Conservation (phyloP, 257 asterid genomes). For the Capsicum pubescens region DNA sequence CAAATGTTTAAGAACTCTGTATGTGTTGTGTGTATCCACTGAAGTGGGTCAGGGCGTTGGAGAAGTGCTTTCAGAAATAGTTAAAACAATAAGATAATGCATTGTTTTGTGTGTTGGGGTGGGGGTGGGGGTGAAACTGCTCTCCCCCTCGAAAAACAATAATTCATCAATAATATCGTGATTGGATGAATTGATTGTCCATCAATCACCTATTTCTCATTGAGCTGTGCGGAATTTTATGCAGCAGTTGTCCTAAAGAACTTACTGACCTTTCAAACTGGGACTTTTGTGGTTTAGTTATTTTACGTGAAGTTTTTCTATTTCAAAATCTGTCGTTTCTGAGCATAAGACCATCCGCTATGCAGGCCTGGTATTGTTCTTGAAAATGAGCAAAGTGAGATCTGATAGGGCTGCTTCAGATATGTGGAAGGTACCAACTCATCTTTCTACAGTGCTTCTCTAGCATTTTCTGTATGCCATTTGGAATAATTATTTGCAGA, state of each 20-base stretch:
- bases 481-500: background rate
- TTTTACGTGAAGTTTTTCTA: slow-evolving; percentile 10
- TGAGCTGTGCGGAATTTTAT: background rate
- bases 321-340: background rate
- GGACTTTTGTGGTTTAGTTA: background rate
- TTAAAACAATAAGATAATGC: background rate
- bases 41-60: background rate
- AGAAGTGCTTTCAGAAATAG: background rate
- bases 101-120: background rate
- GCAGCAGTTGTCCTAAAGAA: background rate
- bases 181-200: background rate
- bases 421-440: slow-evolving; percentile 75
- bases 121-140: background rate
- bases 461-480: slow-evolving; percentile 26
- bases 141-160: background rate
- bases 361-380: slow-evolving; percentile 77
- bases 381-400: slow-evolving; percentile 95
- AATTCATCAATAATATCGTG: background rate
- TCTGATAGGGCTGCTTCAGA: slow-evolving; percentile 85
- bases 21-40: background rate
- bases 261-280: background rate
- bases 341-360: slow-evolving; percentile 9
- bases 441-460: slow-evolving; percentile 8
- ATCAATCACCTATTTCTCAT: background rate
- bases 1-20: background rate